Conservation (phyloP, 768 basidiomycete genomes). For the Rickenella mellea region DNA sequence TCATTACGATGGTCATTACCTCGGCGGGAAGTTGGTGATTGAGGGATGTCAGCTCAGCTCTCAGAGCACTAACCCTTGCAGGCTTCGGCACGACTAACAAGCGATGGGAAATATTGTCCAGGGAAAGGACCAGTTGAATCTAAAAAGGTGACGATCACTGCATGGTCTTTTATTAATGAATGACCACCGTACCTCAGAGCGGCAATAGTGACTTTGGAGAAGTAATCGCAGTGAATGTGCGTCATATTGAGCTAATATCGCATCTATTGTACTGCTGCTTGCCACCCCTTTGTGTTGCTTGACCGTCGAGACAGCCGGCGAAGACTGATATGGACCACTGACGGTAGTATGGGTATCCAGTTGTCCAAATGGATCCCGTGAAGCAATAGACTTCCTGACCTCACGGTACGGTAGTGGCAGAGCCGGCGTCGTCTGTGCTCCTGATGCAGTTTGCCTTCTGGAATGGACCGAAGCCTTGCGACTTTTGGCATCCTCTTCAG, state of each 20-base stretch:
- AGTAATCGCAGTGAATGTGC: conserved; percentile 57
- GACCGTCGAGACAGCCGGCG: conserved; percentile 52
- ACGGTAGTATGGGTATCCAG: conserved; percentile 39
- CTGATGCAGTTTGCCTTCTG: conserved; percentile 40
- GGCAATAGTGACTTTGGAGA: conserved; percentile 78
- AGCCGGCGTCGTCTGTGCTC: conserved; percentile 67
- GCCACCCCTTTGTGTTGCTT: conserved; percentile 32
- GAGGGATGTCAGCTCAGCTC: conserved; percentile 89
- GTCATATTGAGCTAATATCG: conserved; percentile 64
- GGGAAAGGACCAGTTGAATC: conserved; percentile 77
- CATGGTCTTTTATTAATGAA: no score
- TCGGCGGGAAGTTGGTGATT: conserved; percentile 97
- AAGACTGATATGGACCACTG: conserved; percentile 65
- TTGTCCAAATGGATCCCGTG: conserved; percentile 71
- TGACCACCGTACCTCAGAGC: conserved; percentile 65
- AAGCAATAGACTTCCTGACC: conserved; percentile 43
- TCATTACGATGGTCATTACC: no score
- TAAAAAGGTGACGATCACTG: conserved; percentile 23
- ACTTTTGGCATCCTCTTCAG: conserved; percentile 27
- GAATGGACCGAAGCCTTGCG: conserved; percentile 10
- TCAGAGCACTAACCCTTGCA: conserved; percentile 89
- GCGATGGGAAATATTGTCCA: conserved; percentile 90
- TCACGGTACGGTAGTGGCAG: conserved; percentile 53
- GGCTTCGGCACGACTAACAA: conserved; percentile 87
- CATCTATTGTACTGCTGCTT: conserved; percentile 48